Evolutionary conservation across 176 grass and related monocot species (phyloP), one percentile per base, ranked within the genome.

Genomic region (Zoysia pacifica): DNA sequence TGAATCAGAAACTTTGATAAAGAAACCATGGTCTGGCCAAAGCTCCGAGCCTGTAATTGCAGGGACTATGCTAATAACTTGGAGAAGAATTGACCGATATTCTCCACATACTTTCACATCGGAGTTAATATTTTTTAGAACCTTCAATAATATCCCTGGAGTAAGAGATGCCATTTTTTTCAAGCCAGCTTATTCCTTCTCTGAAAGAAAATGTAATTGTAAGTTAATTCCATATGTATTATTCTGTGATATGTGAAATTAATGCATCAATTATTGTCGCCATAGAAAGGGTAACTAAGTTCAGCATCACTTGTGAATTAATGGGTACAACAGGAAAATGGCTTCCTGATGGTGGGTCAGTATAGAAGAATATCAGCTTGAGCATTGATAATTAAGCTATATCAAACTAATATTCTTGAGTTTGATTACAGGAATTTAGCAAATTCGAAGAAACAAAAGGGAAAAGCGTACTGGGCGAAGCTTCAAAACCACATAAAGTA

Each of bases 1-100:
- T 8, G 96, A 99, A 85, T 99, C 96, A 15, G 96, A 99, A 51
- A 99, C 96, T 87, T 99, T 99, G 72, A 99, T 90, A 82, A 99
- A 99, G 90, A 99, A 99, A n/a, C 96, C 96, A 81, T 99, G 93
- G 62, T 99, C 86, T 16, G 96, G 96, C 84, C 84, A 99, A 47
- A 99, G 83, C 67, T 99, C 96, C 51, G 88, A 99, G 20, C 96
- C 96, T 81, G 90, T 91, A 68, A 99, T 83, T 68, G 93, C 97
- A 54, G 97, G 97, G 40, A 99, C 93, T 70, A 99, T 99, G 79
- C 97, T 90, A 85, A 99, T 91, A 70, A 99, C 93, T 99, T 99
- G 97, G 49, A 99, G 88, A 86, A 99, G 97, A 77, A 99, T 89
- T 58, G 97, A 99, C 38, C 97, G 84, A 58, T 99, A 65, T 76